These are phyloP conservation scores for Podaxis pistillaris DNA, from an alignment of 768 basidiomycete genomes.

Conservation along the genomic window DNA sequence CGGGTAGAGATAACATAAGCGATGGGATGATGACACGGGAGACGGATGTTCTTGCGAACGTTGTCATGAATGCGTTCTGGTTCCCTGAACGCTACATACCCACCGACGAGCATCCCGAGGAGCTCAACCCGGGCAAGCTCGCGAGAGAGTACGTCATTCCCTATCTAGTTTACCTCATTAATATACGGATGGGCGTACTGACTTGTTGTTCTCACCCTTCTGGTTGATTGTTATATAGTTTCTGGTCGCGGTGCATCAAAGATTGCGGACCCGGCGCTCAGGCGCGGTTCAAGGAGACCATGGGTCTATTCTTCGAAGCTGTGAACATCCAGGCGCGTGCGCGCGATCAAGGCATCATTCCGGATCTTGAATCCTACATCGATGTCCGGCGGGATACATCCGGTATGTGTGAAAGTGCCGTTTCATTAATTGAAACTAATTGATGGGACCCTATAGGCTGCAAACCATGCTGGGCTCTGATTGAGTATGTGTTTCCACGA, in stretches of 20 bases:
- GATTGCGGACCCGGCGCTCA: slow-evolving; percentile 57
- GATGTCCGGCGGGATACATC: slow-evolving; percentile 71
- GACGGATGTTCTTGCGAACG: slow-evolving; percentile 54
- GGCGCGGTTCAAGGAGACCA: slow-evolving; percentile 68
- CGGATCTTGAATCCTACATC: slow-evolving; percentile 75
- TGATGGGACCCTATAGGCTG: slow-evolving; percentile 37
- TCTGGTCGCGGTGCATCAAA: slow-evolving; percentile 62
- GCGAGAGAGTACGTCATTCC: slow-evolving; percentile 58
- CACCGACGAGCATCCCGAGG: slow-evolving; percentile 41
- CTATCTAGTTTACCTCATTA: slow-evolving; percentile 6
- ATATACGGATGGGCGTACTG: slow-evolving; percentile 3
- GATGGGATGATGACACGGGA: slow-evolving; percentile 74
- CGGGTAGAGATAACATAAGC: slow-evolving; percentile 64
- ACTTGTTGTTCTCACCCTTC: slow-evolving; percentile 1
- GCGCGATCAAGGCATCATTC: slow-evolving; percentile 51
- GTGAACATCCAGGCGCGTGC: slow-evolving; percentile 61
- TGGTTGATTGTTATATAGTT: slow-evolving; percentile 36
- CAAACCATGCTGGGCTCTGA: slow-evolving; percentile 73
- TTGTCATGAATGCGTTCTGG: slow-evolving; percentile 72
- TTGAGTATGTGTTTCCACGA: slow-evolving; percentile 46
- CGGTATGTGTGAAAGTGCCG: slow-evolving; percentile 33
- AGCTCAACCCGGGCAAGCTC: slow-evolving; percentile 57
- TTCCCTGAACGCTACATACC: slow-evolving; percentile 52
- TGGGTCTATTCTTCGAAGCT: slow-evolving; percentile 68
- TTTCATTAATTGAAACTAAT: background rate